These are phyloP conservation scores for Fusarium torreyae DNA, from an alignment of 2,329 filamentous ascomycete species.

Conservation along the genomic window DNA sequence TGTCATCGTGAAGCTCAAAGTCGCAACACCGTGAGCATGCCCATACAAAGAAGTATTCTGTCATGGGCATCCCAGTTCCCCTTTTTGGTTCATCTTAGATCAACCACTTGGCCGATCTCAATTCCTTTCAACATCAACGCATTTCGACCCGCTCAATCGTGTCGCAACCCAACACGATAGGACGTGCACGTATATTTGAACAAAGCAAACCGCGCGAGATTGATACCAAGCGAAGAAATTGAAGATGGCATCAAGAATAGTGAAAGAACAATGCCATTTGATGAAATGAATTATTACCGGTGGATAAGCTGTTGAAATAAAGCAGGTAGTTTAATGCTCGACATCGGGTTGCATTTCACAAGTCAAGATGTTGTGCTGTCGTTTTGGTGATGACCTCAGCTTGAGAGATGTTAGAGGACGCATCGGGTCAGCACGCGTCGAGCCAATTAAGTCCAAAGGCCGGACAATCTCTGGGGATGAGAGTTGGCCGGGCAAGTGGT, in stretches of 20 bases:
- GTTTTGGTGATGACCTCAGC: constrained; percentile 39
- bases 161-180: constrained; percentile 15
- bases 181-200: constrained; percentile 9
- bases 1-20: constrained; percentile 21
- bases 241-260: constrained; percentile 9
- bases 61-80: constrained; percentile 14
- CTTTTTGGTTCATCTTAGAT: constrained; percentile 25
- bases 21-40: constrained; percentile 25
- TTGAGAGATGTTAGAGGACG: constrained; percentile 22
- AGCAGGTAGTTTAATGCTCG: not conserved
- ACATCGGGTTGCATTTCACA: constrained; percentile 6
- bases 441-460: constrained; percentile 16
- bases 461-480: constrained; percentile 24
- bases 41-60: constrained; percentile 8
- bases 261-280: not conserved
- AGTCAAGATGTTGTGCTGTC: constrained; percentile 12
- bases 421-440: constrained; percentile 32
- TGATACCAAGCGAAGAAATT: not conserved
- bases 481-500: no score
- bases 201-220: constrained; percentile 8
- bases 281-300: not conserved
- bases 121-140: constrained; percentile 14
- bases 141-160: constrained; percentile 17
- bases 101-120: constrained; percentile 37
- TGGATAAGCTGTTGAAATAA: not conserved